phyloP scores from a whole-genome alignment of 208 protist species.

The Herpetomonas muscarum region DNA sequence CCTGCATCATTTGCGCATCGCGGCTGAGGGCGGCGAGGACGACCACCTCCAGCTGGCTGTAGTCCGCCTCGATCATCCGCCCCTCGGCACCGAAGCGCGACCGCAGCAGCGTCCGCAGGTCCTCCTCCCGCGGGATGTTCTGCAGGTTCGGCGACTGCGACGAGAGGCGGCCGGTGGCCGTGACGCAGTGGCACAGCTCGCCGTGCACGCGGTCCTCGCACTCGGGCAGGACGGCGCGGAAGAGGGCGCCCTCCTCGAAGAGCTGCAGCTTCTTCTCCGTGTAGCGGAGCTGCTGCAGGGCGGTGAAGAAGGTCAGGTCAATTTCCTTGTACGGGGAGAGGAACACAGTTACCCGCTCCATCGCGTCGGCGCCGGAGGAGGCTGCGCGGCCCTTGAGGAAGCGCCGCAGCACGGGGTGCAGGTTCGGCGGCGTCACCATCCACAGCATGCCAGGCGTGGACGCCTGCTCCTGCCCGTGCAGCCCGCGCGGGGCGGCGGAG shows the following conservation, averaged over 20 bases:
- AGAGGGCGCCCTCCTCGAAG: constrained; percentile 85
- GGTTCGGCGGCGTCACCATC: constrained; percentile 71
- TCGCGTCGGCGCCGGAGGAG: constrained; percentile 81
- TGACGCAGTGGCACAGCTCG: constrained; percentile 87
- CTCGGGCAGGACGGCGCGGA: constrained; percentile 83
- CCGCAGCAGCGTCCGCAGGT: constrained; percentile 72
- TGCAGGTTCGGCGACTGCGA: constrained; percentile 88
- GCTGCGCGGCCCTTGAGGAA: constrained; percentile 59
- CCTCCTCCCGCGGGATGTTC: constrained; percentile 86
- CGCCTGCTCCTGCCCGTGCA: constrained; percentile 83
- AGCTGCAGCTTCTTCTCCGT: constrained; percentile 90
- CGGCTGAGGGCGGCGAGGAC: constrained; percentile 85
- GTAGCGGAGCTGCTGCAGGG: constrained; percentile 87
- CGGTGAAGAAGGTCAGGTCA: constrained; percentile 85
- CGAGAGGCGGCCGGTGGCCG: constrained; percentile 82
- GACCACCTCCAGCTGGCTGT: constrained; percentile 88
- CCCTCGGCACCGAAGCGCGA: constrained; percentile 81
- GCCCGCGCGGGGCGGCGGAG: constrained; percentile 28
- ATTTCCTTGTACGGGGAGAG: constrained; percentile 74
- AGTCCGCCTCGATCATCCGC: constrained; percentile 90
- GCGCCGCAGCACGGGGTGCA: constrained; percentile 61
- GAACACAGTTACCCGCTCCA: constrained; percentile 85
- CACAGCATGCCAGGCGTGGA: constrained; percentile 81
- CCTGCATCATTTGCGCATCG: constrained; percentile 83
- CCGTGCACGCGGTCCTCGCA: constrained; percentile 83